Evolutionary conservation across 2,329 filamentous ascomycete genomes (phyloP), one percentile per base, ranked within the genome.

Genomic region (Fusarium sp.): DNA sequence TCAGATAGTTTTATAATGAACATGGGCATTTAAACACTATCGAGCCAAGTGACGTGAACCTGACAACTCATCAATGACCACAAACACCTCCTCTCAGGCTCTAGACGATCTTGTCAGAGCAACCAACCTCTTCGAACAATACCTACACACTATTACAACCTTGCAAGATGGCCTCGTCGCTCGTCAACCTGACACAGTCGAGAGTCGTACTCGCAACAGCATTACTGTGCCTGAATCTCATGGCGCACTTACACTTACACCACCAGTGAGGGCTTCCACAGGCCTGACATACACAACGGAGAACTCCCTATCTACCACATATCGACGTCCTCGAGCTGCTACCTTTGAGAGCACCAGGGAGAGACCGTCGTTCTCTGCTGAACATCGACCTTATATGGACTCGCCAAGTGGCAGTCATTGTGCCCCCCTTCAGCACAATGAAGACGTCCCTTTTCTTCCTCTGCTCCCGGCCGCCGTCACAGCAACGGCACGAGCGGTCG

Each of bases 41-140:
- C 56, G 56, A 13, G 30, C 9, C 50, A 55, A 73, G 55, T 65
- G 48, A 60, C 37, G 47, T 62, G 56, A 66, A 41, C 19, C 33
- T 30, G 22, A 43, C 40, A 6, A 6, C 22, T 15, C 15, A 37
- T n/a, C 68, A 64, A 73, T 73, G 71, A 65, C 50, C 45, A 62
- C 68, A 54, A 47, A 61, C 39, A 50, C 52, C 23, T 33, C 61
- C 17, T 71, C 70, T 17, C 68, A 71, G 25, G 67, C 72, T 62
- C 71, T 78, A 17, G 78, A 81, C 56, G 76, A 80, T 33, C 71
- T 79, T 46, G 71, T 80, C 62, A 70, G 62, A 39, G 74, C 72
- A 27, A 73, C 77, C 43, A 77, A 80, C 45, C 61, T 72, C 22
- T 71, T 75, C 51, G 77, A 79, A n/a, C 74, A 78, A 40, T 77